Conservation (phyloP, 129 eudicot genomes). For the Chrysanthemum seticuspe region DNA sequence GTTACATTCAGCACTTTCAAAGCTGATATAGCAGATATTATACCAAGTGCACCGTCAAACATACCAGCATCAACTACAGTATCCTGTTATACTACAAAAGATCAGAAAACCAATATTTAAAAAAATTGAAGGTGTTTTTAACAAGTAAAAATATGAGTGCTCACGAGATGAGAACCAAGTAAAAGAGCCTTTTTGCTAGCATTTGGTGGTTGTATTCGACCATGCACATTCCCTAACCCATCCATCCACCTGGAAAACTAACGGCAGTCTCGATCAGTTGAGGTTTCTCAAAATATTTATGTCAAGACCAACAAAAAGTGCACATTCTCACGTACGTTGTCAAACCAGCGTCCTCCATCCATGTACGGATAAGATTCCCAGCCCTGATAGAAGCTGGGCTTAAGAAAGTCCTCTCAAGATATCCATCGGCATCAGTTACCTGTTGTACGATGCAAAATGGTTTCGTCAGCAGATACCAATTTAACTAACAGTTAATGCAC, state of each 20-base stretch:
- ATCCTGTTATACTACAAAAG: slow-evolving; percentile 45
- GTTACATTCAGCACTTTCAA: slow-evolving; percentile 62
- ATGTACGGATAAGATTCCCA: slow-evolving; percentile 61
- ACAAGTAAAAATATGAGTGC: slow-evolving; percentile 15
- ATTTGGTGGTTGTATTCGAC: slow-evolving; percentile 63
- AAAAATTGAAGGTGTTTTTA: background rate
- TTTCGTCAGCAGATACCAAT: slow-evolving; percentile 4
- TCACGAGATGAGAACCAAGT: slow-evolving; percentile 94
- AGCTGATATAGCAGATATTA: slow-evolving; percentile 86
- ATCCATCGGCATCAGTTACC: slow-evolving; percentile 82
- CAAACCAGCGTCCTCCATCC: slow-evolving; percentile 99
- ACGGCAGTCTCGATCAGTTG: slow-evolving; percentile 10
- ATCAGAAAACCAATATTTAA: background rate
- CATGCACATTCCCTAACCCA: slow-evolving; percentile 92
- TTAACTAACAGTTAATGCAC: background rate
- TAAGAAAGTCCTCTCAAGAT: slow-evolving; percentile 90
- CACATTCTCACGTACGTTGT: slow-evolving; percentile 59
- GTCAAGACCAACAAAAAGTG: slow-evolving; percentile 16
- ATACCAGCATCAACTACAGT: slow-evolving; percentile 97
- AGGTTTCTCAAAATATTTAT: slow-evolving; percentile 9
- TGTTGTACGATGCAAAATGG: slow-evolving; percentile 29
- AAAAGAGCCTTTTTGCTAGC: slow-evolving; percentile 66
- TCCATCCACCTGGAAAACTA: slow-evolving; percentile 84
- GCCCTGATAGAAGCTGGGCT: slow-evolving; percentile 92
- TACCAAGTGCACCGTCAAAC: slow-evolving; percentile 93